Conservation (phyloP, 2,329 filamentous ascomycete species). For the Passalora sequoiae region DNA sequence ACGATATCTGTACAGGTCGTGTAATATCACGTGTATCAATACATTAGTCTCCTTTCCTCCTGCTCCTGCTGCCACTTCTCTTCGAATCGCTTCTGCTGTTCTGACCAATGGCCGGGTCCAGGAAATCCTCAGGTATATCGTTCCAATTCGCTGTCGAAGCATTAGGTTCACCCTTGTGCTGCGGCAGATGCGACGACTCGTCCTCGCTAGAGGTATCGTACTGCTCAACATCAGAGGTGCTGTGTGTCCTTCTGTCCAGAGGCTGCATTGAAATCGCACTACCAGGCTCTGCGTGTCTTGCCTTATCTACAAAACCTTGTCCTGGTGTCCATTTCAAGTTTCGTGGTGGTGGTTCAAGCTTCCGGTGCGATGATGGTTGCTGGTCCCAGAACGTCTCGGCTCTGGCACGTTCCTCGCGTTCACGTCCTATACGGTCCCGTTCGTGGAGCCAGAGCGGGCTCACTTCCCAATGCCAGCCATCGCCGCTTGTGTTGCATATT, state of each 20-base stretch:
- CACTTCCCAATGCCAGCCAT: constrained; percentile 93
- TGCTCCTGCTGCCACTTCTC: constrained; percentile 28
- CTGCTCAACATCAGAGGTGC: constrained; percentile 34
- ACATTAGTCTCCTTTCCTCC: constrained; percentile 28
- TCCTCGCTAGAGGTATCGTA: constrained; percentile 23
- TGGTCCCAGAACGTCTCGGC: constrained; percentile 21
- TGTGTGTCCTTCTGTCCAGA: constrained; percentile 32
- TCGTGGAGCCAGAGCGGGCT: constrained; percentile 72
- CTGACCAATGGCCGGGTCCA: constrained; percentile 26
- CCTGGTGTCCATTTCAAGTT: constrained; percentile 29
- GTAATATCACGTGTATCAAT: constrained; percentile 5
- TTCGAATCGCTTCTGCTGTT: constrained; percentile 28
- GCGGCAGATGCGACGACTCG: constrained; percentile 20
- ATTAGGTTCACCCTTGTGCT: constrained; percentile 5
- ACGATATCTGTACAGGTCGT: constrained; percentile 1
- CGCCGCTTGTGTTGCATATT: constrained; percentile 76
- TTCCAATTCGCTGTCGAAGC: constrained; percentile 47
- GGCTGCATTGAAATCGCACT: constrained; percentile 31
- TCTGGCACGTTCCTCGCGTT: constrained; percentile 41
- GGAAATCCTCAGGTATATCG: constrained; percentile 45
- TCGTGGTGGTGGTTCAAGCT: constrained; percentile 15
- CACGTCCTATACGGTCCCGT: constrained; percentile 49
- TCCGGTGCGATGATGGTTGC: constrained; percentile 6
- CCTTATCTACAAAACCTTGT: constrained; percentile 35
- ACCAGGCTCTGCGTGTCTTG: constrained; percentile 2